These are phyloP conservation scores for Vickermania spadyakhi DNA, from an alignment of 208 protist species.

Conservation along the genomic window DNA sequence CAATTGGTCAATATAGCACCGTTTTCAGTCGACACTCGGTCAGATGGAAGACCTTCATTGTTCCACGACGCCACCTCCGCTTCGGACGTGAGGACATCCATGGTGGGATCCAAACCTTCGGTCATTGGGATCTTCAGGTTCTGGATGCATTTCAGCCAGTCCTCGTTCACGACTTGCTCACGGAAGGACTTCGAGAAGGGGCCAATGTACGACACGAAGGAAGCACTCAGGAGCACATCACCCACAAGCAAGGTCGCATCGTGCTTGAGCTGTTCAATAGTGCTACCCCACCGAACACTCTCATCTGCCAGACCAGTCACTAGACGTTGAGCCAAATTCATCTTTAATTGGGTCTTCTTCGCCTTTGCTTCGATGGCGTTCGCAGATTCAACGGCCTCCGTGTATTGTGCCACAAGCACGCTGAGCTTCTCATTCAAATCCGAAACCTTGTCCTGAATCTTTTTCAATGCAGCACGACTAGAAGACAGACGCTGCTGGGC, in stretches of 20 bases:
- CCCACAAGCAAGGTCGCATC: constrained; percentile 90
- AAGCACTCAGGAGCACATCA: constrained; percentile 95
- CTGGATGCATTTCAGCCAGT: constrained; percentile 90
- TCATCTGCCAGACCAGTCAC: constrained; percentile 95
- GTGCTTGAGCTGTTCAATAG: constrained; percentile 89
- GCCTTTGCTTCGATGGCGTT: constrained; percentile 89
- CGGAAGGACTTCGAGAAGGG: constrained; percentile 96
- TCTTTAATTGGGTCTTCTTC: constrained; percentile 91
- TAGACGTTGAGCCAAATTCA: constrained; percentile 92
- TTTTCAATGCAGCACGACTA: constrained; percentile 84
- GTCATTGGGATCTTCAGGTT: constrained; percentile 91
- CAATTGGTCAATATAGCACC: constrained; percentile 94
- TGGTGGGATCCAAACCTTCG: constrained; percentile 88
- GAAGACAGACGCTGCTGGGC: constrained; percentile 87
- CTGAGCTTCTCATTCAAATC: constrained; percentile 93
- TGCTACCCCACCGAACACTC: constrained; percentile 94
- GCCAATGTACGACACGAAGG: constrained; percentile 98
- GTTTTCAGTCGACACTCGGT: constrained; percentile 97
- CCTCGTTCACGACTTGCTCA: constrained; percentile 84
- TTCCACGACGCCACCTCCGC: constrained; percentile 94
- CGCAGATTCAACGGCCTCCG: constrained; percentile 91
- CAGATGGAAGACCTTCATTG: constrained; percentile 96
- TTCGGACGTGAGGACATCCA: constrained; percentile 88
- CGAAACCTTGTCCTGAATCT: constrained; percentile 92
- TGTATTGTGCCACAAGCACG: constrained; percentile 89